phyloP scores from a whole-genome alignment of 164 flowering plant species.

The Santalum album region DNA sequence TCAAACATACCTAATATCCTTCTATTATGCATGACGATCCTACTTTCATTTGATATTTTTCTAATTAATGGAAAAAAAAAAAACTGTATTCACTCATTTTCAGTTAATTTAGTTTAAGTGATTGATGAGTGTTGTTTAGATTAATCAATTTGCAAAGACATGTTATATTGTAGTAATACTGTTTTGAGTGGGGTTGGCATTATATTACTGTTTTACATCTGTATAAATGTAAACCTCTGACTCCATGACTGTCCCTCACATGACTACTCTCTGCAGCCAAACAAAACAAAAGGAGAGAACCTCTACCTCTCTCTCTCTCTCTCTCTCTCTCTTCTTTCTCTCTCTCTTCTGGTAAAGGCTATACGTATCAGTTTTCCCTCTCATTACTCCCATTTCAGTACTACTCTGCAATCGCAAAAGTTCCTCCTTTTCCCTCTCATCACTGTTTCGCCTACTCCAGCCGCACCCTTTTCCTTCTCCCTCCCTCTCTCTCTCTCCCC shows the following conservation, averaged over 20 bases:
- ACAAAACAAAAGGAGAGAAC: not conserved
- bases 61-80: too few species aligned
- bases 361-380: slow-evolving; percentile 6
- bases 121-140: too few species aligned
- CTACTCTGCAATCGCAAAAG: not conserved
- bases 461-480: not conserved
- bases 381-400: slow-evolving; percentile 9
- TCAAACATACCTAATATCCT: too few species aligned
- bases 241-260: slow-evolving; percentile 20
- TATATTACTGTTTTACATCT: slow-evolving; percentile 4
- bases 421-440: slow-evolving; percentile 5
- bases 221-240: slow-evolving; percentile 4
- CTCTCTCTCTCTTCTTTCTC: not conserved
- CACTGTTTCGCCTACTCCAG: not conserved
- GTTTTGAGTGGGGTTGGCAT: too few species aligned
- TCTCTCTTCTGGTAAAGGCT: slow-evolving; percentile 2
- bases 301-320: not conserved
- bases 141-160: too few species aligned
- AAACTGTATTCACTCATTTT: too few species aligned
- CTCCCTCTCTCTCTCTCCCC: slow-evolving; percentile 2
- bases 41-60: too few species aligned
- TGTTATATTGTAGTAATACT: too few species aligned
- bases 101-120: too few species aligned
- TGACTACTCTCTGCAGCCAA: slow-evolving; percentile 23
- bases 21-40: too few species aligned